A percentile compares a stretch with the other conserved stretches of the same genome.
Evolutionary conservation across 177 flowering plant species (phyloP).

Genomic region (Vitis hybrid): DNA sequence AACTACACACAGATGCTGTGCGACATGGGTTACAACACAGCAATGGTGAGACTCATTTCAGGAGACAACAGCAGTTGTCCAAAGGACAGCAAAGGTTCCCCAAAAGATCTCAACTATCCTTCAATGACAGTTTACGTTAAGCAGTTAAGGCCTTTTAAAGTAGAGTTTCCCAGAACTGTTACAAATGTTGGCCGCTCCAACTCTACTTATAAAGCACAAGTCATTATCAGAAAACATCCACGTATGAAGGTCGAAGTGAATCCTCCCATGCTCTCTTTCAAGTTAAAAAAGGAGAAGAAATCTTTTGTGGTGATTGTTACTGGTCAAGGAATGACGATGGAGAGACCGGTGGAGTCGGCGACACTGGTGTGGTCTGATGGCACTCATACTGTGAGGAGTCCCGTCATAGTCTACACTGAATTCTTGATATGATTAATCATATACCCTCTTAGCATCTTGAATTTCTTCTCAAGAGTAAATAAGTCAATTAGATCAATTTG

Average conservation of each 20-base stretch:
- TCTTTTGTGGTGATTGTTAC: constrained; percentile 14
- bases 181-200: constrained; percentile 12
- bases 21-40: neutral
- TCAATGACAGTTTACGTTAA: no score
- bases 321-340: neutral
- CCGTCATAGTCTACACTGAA: neutral
- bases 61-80: constrained; percentile 30
- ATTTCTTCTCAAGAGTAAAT: no score
- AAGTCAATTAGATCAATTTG: no score
- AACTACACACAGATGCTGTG: constrained; percentile 33
- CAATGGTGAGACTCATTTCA: constrained; percentile 1
- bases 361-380: neutral
- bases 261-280: constrained; percentile 8
- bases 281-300: neutral
- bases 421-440: no score
- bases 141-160: constrained; percentile 18
- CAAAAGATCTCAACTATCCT: neutral
- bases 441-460: no score
- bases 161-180: neutral
- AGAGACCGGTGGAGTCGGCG: neutral
- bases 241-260: constrained; percentile 1
- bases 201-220: constrained; percentile 11
- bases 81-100: neutral
- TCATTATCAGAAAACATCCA: neutral
- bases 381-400: neutral